Base-by-base conservation (phyloP, 1,284 basidiomycete species). In the Kwoniella shivajii region DNA sequence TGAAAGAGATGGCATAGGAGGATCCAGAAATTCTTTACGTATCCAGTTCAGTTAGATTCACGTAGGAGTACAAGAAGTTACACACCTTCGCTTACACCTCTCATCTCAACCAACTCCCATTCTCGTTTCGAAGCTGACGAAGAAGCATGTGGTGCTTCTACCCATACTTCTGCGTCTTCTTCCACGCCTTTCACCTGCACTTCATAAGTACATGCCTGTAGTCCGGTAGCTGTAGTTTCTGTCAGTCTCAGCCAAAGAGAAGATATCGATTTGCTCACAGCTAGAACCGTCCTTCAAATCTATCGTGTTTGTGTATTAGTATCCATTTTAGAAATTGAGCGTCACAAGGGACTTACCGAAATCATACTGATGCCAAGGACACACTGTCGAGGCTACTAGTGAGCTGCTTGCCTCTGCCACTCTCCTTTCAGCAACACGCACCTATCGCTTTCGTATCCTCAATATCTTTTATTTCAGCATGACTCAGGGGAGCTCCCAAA, bases 11-110 rank as follows among this genome's bases (percentile, higher is more conserved):
- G 77, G 65, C 1, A 82, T 80, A 27, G 85, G 85, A 9, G 86
- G 85, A 69, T 88, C 87, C 2, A 86, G 86, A 68, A 89, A 89
- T 51, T 86, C 88, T 88, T 30, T 27, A 20, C 10, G 39, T 14
- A 38, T 13, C 29, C 1, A 49, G 31, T 45, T 27, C 11, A 54
- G 30, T 22, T 18, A 13, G 1, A 41, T 16, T 37, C 26, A 16
- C 39, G 30, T 30, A 29, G 47, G 50, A 44, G 45, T 48, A 39
- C 34, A 9, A 27, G 24, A 24, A 22, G 29, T 49, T 4, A 62
- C 75, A 26, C 53, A 86, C 88, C 88, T 82, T 93, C 90, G 43
- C 89, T 90, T 11, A 94, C 89, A 0, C 89, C 86, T 34, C 88
- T 77, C 29, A 89, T 76, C 66, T 90, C 88, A 16, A 92, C 84